Evolutionary conservation across 2,329 filamentous ascomycete genomes (phyloP), one percentile per base, ranked within the genome.

Genomic region (Fusarium longipes): DNA sequence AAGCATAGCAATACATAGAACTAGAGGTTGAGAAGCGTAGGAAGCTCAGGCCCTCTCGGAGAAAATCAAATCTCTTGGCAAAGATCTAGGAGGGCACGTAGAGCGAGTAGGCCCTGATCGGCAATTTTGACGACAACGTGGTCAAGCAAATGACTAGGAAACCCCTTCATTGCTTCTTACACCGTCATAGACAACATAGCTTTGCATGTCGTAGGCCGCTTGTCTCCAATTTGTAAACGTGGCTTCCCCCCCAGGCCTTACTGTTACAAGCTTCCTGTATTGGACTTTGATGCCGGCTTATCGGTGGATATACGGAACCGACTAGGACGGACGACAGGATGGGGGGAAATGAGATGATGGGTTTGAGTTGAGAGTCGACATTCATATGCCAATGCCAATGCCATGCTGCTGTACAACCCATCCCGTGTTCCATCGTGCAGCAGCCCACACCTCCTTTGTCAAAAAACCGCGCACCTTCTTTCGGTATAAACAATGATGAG

Each of bases 31-130:
- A 42, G 38, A 63, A 58, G 50, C 49, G 42, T 57, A 42, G 42
- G 38, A 63, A 58, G 50, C 49, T 45, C 63, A 42, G 42, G 62
- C 50, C 48, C 38, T 57, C 22, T 70, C 65, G 68, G 65, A 60
- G 57, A 71, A 63, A 60, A 67, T 48, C 57, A 61, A 51, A 61
- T 70, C 52, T 72, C 65, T 72, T 71, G 70, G 65, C 70, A 58
- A 29, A 57, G 60, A 68, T 61, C 63, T 55, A 38, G 49, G 54
- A 60, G 54, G 63, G 39, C 48, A 56, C 54, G 63, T 62, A 57
- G 55, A 65, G 68, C 72, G n/a, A n/a, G n/a, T n/a, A n/a, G n/a
- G n/a, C 64, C 68, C 70, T 72, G 68, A 73, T 73, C 68, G 69
- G 65, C 70, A 67, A 47, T 18, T 48, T 57, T 32, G 43, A 51